These are phyloP conservation scores for Aspergillus bombycis DNA, from an alignment of 2,329 filamentous ascomycete species.

Conservation along the genomic window DNA sequence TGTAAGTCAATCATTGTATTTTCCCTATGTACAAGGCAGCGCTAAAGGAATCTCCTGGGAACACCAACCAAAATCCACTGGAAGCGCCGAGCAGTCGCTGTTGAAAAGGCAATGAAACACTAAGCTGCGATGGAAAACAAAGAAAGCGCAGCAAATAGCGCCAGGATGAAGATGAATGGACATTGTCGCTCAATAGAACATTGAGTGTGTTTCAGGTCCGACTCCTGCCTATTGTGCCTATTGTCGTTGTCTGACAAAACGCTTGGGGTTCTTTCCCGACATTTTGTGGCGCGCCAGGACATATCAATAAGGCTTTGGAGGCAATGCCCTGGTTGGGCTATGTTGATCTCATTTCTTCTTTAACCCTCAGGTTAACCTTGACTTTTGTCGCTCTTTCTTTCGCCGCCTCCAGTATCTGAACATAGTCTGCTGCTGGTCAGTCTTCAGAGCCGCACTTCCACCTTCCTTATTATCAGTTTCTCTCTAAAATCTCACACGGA, in stretches of 20 bases:
- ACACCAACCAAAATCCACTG: not conserved
- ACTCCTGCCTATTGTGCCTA: constrained; percentile 15
- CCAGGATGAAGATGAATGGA: constrained; percentile 17
- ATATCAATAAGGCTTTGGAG: not conserved
- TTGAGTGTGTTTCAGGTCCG: constrained; percentile 25
- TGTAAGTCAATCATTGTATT: too few species aligned
- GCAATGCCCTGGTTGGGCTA: not conserved
- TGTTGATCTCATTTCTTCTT: constrained; percentile 27
- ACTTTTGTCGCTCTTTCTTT: constrained; percentile 30
- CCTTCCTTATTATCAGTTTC: constrained; percentile 12
- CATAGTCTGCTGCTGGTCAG: constrained; percentile 33
- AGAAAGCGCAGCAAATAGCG: not conserved
- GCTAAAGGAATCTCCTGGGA: not conserved
- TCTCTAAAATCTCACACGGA: constrained; percentile 13
- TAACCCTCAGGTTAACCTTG: constrained; percentile 29
- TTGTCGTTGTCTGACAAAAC: constrained; percentile 8
- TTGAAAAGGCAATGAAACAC: constrained; percentile 2
- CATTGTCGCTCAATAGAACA: constrained; percentile 16
- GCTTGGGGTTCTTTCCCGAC: constrained; percentile 11
- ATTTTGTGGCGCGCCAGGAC: constrained; percentile 12
- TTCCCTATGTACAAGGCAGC: not conserved
- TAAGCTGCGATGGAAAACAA: not conserved
- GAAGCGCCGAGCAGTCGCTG: not conserved
- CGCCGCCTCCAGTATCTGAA: constrained; percentile 25
- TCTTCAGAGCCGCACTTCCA: constrained; percentile 17